Percentiles rank a stretch among this genome's conserved stretches.
Conservation (phyloP, 176 grass and related monocot genomes). For the Tillandsia fasciculata region DNA sequence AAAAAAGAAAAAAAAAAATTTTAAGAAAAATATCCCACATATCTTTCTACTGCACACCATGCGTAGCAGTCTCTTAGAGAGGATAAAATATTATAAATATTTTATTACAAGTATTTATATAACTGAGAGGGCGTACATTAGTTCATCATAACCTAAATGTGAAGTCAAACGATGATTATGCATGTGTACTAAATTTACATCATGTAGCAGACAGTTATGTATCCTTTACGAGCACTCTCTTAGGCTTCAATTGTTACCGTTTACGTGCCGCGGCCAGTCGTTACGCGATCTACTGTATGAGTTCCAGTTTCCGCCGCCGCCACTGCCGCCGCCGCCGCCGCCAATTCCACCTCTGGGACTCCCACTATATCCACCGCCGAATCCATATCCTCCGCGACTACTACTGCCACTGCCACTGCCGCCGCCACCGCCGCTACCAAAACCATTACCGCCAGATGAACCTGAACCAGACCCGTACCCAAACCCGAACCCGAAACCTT, state of each 20-base stretch:
- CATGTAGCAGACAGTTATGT: neutral
- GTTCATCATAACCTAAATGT: no score
- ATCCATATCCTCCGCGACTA: constrained; percentile 14
- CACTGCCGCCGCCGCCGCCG: constrained; percentile 12
- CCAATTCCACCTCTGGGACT: constrained; percentile 6
- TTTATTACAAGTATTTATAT: no score
- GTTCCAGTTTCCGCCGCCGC: neutral
- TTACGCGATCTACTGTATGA: neutral
- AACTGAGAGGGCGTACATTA: no score
- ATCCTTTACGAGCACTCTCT: no score
- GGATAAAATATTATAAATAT: no score
- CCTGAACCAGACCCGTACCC: constrained; percentile 22
- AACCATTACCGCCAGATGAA: neutral
- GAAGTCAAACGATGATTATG: no score
- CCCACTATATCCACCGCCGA: constrained; percentile 16
- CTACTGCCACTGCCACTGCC: neutral
- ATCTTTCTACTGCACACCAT: no score
- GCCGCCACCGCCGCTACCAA: constrained; percentile 18
- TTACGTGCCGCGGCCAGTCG: neutral
- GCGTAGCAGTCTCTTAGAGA: no score
- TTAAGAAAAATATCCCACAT: no score
- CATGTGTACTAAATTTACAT: neutral
- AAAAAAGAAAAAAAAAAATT: no score
- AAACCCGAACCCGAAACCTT: constrained; percentile 31
- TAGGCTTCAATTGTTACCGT: neutral